A percentile compares a stretch with the other conserved stretches of the same genome.
Evolutionary conservation across 2,329 filamentous ascomycete genomes (phyloP).

Genomic region (Stylonectria norvegica): DNA sequence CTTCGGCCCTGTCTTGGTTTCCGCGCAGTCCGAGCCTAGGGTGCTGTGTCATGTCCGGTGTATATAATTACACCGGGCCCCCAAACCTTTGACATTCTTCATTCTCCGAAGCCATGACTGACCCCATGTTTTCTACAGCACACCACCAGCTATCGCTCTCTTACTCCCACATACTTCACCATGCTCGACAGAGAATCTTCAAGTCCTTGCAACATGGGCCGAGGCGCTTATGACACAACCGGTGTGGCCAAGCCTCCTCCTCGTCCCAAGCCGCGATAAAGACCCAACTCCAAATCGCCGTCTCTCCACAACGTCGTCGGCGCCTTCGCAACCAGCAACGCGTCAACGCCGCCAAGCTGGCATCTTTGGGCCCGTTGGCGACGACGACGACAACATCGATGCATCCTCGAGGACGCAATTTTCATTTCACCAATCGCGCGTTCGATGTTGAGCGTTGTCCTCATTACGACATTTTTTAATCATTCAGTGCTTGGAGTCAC

Average conservation of each 20-base stretch:
- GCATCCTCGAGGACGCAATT: no score
- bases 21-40: no score
- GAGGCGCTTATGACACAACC: conserved; percentile 52
- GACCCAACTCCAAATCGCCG: conserved; percentile 16
- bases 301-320: conserved; percentile 13
- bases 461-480: conserved; percentile 24
- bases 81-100: no score
- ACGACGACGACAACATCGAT: conserved; percentile 11
- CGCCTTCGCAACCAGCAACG: conserved; percentile 16
- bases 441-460: conserved; percentile 21
- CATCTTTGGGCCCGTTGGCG: conserved; percentile 17
- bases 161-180: conserved; percentile 20
- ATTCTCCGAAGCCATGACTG: background rate
- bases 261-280: conserved; percentile 39
- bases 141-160: conserved; percentile 7
- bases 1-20: background rate
- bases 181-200: conserved; percentile 37
- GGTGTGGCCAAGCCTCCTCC: conserved; percentile 47
- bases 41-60: no score
- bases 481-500: conserved; percentile 17
- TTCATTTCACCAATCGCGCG: conserved; percentile 13
- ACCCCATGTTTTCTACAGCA: conserved; percentile 2
- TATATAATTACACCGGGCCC: no score
- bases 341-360: conserved; percentile 18
- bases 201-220: conserved; percentile 44